Conservation (phyloP, 1,284 basidiomycete species). For the Peniophora sp. region DNA sequence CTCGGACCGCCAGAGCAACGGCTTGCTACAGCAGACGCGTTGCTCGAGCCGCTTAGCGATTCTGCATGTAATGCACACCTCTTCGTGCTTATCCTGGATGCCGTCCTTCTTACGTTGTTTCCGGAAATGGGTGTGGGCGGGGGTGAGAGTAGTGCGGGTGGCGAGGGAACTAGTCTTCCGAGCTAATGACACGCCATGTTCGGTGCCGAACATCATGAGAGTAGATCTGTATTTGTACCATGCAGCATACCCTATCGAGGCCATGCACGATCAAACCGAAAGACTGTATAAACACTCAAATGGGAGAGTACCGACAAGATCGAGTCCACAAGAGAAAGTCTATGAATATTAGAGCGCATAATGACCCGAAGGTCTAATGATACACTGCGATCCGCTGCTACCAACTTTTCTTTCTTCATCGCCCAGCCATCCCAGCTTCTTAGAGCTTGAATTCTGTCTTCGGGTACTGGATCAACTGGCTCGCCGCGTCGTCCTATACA, state of each 20-base stretch:
- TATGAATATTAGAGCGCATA: constrained; percentile 1
- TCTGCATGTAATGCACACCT: constrained; percentile 62
- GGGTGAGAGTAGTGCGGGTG: constrained; percentile 7
- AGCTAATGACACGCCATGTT: not conserved
- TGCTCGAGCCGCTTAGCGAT: constrained; percentile 52
- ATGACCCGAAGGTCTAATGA: constrained; percentile 4
- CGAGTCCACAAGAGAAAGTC: too few species aligned
- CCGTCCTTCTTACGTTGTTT: constrained; percentile 51
- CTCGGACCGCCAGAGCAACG: constrained; percentile 36
- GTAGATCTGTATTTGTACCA: not conserved
- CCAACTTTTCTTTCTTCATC: constrained; percentile 2
- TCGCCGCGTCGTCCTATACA: constrained; percentile 61
- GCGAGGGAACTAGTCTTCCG: not conserved
- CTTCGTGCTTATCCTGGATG: constrained; percentile 55
- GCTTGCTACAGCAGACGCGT: constrained; percentile 33
- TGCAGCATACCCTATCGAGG: not conserved
- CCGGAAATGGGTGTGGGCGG: constrained; percentile 46
- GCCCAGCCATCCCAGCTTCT: too few species aligned
- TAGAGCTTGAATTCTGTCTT: constrained; percentile 45
- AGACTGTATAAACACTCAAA: not conserved
- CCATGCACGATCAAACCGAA: not conserved
- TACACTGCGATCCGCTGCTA: constrained; percentile 3
- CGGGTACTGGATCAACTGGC: constrained; percentile 44
- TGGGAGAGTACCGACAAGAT: too few species aligned
- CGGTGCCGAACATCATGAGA: constrained; percentile 1